These are phyloP conservation scores for Lepidium campestre DNA, from an alignment of 441 rosid genomes.

Conservation along the genomic window DNA sequence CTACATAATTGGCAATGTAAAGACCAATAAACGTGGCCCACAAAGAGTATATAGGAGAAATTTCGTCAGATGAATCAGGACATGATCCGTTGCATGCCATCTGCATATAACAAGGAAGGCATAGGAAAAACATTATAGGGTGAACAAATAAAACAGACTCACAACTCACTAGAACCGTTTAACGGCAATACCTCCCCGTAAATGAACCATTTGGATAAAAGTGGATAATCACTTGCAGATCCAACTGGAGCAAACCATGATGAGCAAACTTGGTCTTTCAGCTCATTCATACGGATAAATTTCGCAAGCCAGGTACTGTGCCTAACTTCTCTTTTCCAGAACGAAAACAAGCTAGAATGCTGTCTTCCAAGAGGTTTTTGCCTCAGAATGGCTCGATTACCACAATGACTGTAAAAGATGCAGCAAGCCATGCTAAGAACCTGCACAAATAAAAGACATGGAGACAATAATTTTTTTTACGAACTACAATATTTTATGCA, in stretches of 20 bases:
- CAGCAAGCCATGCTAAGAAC: constrained; percentile 98
- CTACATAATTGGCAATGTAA: constrained; percentile 97
- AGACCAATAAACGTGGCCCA: constrained; percentile 99
- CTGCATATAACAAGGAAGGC: constrained; percentile 33
- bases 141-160: not conserved
- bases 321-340: constrained; percentile 65
- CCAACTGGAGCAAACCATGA: constrained; percentile 99
- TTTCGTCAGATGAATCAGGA: constrained; percentile 80
- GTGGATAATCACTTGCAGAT: constrained; percentile 97
- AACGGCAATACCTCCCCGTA: constrained; percentile 79
- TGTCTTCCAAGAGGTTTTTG: constrained; percentile 47
- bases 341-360: constrained; percentile 62
- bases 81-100: constrained; percentile 69
- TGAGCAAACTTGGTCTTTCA: constrained; percentile 90
- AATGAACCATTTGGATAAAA: constrained; percentile 95
- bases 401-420: constrained; percentile 96
- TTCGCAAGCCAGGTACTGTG: constrained; percentile 69
- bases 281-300: constrained; percentile 72
- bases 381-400: constrained; percentile 79
- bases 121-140: not conserved
- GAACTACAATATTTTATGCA: not conserved
- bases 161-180: not conserved
- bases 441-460: constrained; percentile 34
- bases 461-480: not conserved
- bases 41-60: constrained; percentile 95